Base-by-base conservation (phyloP, 495 filamentous ascomycete genomes). In the Clohesyomyces aquaticus region DNA sequence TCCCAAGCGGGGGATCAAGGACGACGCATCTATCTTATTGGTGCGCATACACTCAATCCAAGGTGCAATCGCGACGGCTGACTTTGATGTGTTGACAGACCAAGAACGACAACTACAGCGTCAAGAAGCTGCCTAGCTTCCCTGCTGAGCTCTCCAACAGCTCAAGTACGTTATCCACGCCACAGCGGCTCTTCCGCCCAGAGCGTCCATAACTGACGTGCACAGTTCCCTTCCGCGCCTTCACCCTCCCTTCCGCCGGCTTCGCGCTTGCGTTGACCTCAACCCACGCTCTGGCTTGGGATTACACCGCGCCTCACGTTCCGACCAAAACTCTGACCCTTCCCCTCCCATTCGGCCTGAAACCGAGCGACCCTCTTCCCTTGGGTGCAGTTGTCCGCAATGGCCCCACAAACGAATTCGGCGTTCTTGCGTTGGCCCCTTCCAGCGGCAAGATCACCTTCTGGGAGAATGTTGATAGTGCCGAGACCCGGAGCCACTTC, bases 401-500 rank as follows among this genome's bases (percentile, higher is more conserved):
- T 35, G 85, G 86, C 14, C 83, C 88, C 23, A 86, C 85, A 22
- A 81, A 83, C 16, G 88, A 91, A 45, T 90, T 93, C 2, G 94
- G 93, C 1, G 78, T 98, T 12, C 83, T 98, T 19, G 79, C 96
- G 12, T 79, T 99, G 11, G 87, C 91, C 76, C 91, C 92, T 1
- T 82, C 82, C 18, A 91, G 81, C 32, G 94, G 94, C 27, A 93
- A 86, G 72, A 83, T 98, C 48, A 84, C 88, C 35, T 99, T 93
- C 75, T 99, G 93, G 93, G 95, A 98, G 72, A 91, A 90, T 25
- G 87, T 98, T 49, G 88, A 92, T 19, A 89, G 84, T 74, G 91
- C 90, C 25, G 85, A 90, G 25, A 88, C 87, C 4, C 74, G 91
- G 12, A 88, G 88, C 61, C 82, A 91, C 26, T 84, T 89, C 47